Evolutionary conservation across 495 filamentous ascomycete genomes (phyloP).

Genomic region (Penicillium paxilli): DNA sequence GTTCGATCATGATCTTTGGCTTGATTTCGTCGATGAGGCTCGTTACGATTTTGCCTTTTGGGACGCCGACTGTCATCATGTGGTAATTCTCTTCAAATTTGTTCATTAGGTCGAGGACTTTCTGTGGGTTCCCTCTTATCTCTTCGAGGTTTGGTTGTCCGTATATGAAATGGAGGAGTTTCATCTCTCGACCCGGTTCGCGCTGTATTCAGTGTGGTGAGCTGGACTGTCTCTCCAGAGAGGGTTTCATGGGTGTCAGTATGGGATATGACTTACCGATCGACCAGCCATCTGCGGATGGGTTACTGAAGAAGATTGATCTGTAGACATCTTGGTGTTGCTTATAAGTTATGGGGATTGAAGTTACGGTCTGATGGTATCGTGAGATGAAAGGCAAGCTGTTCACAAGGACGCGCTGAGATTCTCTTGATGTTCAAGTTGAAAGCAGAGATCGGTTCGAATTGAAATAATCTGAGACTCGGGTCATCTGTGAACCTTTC

Average conservation of each 20-base stretch:
- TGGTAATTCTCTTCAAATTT: conserved; percentile 64
- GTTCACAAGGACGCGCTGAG: neutral
- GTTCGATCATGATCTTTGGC: conserved; percentile 71
- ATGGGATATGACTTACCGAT: neutral
- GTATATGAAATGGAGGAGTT: conserved; percentile 2
- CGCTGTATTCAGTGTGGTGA: neutral
- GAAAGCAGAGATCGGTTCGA: neutral
- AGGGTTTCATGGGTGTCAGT: too few relatives aligned
- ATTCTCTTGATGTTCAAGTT: neutral
- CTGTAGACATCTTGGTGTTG: neutral
- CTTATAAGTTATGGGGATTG: neutral
- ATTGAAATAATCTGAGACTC: neutral
- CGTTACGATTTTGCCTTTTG: conserved; percentile 68
- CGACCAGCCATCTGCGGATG: neutral
- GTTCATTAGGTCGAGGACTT: conserved; percentile 69
- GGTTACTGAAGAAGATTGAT: neutral
- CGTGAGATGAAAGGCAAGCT: neutral
- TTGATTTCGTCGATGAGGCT: conserved; percentile 63
- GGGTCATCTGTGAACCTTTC: too few relatives aligned
- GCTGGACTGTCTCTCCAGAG: too few relatives aligned
- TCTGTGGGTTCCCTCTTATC: conserved; percentile 62
- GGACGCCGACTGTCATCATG: conserved; percentile 76
- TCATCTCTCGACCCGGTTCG: neutral
- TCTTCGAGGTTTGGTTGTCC: conserved; percentile 41
- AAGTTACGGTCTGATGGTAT: neutral